Base-by-base conservation (phyloP, 371 early-diverging fungal genomes). In the Mucor sp. region DNA sequence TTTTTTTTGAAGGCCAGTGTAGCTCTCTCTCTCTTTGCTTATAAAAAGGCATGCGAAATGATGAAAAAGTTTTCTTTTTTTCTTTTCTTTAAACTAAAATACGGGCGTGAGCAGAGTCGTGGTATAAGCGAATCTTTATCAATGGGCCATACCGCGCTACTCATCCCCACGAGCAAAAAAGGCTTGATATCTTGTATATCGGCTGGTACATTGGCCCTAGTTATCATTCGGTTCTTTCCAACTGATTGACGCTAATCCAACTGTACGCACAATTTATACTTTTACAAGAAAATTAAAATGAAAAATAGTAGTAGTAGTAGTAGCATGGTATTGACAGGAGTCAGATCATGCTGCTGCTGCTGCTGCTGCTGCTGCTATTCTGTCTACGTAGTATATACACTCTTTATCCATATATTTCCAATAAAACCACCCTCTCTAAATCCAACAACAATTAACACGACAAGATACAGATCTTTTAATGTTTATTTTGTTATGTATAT, bases 21-120 rank as follows among this genome's bases (percentile, higher is more conserved):
- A 30, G n/a, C n/a, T n/a, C n/a, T n/a, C 30, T 30, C 30, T 7
- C 0, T 0, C 17, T 33, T 33, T 15, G 2, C 4, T 25, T 48
- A 35, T 41, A 28, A 63, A 56, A 43, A 25, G 30, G 56, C n/a
- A 41, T 32, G 15, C 17, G 6, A 50, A 50, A 39, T 19, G 19
- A 21, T 32, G n/a, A 55, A 63, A 63, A 35, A 56, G 19, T 39
- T 28, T 58, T 59, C 35, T 63, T 67, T 67, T 67, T 69, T 69
- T 66, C 66, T 68, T 60, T 44, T 58, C 39, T 39, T 43, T 55
- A 44, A 50, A 50, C 50, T 43, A 62, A 53, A 41, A 66, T 43
- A 70, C 65, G 76, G 76, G 74, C 59, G 65, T 73, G 76, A 70
- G 73, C 74, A 70, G 76, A 76, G 76, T 76, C 76, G 76, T 73